Evolutionary conservation across 805 yeast genomes (phyloP).

Genomic region (Candida qinlingensis): DNA sequence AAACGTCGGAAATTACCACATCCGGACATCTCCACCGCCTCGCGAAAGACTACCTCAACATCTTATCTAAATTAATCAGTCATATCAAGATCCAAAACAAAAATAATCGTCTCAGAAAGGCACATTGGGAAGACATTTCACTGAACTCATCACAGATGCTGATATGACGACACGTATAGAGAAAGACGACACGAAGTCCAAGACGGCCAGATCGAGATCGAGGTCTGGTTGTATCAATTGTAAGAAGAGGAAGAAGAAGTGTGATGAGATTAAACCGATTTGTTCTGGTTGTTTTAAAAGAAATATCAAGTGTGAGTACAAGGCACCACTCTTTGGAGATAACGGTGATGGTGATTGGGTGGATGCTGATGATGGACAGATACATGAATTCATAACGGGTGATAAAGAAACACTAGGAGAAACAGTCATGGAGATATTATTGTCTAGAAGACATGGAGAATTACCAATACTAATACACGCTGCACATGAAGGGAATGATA

Average conservation of each 20-base stretch:
- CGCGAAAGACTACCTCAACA: too few relatives aligned
- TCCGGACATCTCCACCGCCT: too few relatives aligned
- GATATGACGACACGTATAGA: neutral
- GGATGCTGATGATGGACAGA: neutral
- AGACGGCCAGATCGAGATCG: conserved; percentile 21
- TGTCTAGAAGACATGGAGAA: neutral
- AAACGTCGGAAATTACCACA: too few relatives aligned
- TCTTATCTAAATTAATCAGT: too few relatives aligned
- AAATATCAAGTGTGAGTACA: conserved; percentile 25
- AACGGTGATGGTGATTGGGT: neutral
- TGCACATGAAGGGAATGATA: neutral
- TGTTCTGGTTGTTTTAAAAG: conserved; percentile 38
- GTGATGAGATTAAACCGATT: conserved; percentile 42
- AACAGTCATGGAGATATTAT: conserved; percentile 6
- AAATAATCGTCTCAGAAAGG: too few relatives aligned
- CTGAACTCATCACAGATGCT: neutral
- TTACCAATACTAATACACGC: neutral
- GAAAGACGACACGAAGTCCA: neutral
- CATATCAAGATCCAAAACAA: too few relatives aligned
- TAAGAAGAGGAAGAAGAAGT: conserved; percentile 41
- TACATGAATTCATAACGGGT: conserved; percentile 9
- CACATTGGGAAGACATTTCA: too few relatives aligned
- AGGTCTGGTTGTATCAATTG: conserved; percentile 37
- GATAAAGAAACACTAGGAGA: conserved; percentile 6
- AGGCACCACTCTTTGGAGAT: neutral